Percentiles rank a stretch among this genome's conserved stretches.
These are phyloP conservation scores for Collariella sp. DNA, from an alignment of 495 filamentous ascomycete species.

Conservation along the genomic window DNA sequence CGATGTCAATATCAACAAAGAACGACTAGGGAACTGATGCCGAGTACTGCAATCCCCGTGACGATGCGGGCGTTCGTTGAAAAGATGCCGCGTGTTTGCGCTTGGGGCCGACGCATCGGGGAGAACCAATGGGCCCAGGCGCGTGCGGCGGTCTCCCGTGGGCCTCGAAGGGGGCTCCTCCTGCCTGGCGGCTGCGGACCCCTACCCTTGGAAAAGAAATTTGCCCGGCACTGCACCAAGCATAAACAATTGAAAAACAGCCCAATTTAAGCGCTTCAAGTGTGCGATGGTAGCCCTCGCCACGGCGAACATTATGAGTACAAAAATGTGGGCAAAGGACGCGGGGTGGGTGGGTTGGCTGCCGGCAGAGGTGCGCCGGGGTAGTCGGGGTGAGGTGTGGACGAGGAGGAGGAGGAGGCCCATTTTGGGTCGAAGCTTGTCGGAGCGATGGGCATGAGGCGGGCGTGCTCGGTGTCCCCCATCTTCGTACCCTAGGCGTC, in stretches of 20 bases:
- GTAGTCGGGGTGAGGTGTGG: conserved; percentile 22
- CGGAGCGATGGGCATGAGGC: too few relatives aligned
- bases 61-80: background rate
- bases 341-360: conserved; percentile 4
- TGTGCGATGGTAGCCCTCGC: conserved; percentile 15
- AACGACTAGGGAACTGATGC: background rate
- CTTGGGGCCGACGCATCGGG: background rate
- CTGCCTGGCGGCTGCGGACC: conserved; percentile 18
- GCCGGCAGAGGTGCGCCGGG: conserved; percentile 17
- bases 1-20: conserved; percentile 2
- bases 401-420: conserved; percentile 24
- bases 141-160: conserved; percentile 10
- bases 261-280: conserved; percentile 15
- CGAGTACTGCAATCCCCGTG: background rate
- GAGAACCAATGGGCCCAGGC: conserved; percentile 1
- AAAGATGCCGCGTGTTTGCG: background rate
- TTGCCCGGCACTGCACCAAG: background rate
- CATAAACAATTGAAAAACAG: conserved; percentile 21
- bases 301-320: conserved; percentile 25
- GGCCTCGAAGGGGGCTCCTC: conserved; percentile 12
- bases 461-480: too few relatives aligned
- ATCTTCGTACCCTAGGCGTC: conserved; percentile 19
- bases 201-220: conserved; percentile 26
- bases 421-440: conserved; percentile 22
- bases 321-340: conserved; percentile 23